Evolutionary conservation across 176 grass and related monocot genomes (phyloP), one percentile per base, ranked within the genome.

Genomic region (Aechmea fasciata): DNA sequence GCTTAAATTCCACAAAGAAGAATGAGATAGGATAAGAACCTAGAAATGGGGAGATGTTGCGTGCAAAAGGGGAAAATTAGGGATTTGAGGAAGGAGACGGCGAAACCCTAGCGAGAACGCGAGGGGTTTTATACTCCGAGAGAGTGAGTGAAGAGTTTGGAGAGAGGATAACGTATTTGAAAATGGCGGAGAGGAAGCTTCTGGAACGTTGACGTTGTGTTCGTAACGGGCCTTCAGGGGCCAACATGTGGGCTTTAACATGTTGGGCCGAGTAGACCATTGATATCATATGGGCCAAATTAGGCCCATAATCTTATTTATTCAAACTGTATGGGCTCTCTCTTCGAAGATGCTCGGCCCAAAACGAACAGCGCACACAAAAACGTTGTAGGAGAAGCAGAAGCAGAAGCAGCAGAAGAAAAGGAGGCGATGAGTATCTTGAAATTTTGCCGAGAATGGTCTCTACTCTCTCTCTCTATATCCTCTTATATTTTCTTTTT

Each of bases 371-470:
- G 13, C 13, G 52, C 52, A 52, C 12, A 69, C 55, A 33, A 72
- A 3, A 17, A n/a, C 53, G 53, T 7, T 13, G 18, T 5, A 13
- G 52, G 4, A 3, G 52, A 57, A 15, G 13, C 13, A 51, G 55
- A 51, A 73, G 10, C 24, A 17, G 25, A 67, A 50, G 22, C 22
- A 23, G 47, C 9, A 13, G 10, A 70, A 68, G 20, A 15, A 69
- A 54, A 19, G 47, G 20, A 29, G 19, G 47, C 75, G 70, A 90
- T 90, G 91, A 90, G 84, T 68, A 63, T 84, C 49, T 64, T 95
- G 65, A 87, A 78, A 47, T 95, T 90, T 79, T 90, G 87, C 76
- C 9, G 75, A 24, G 50, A 90, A 90, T 95, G 91, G 91, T 90
- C 51, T 69, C 13, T 11, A 3, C 63, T 61, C 23, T 71, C 51